These are phyloP conservation scores for Bathelium albidoporum DNA, from an alignment of 495 filamentous ascomycete species.

Conservation along the genomic window DNA sequence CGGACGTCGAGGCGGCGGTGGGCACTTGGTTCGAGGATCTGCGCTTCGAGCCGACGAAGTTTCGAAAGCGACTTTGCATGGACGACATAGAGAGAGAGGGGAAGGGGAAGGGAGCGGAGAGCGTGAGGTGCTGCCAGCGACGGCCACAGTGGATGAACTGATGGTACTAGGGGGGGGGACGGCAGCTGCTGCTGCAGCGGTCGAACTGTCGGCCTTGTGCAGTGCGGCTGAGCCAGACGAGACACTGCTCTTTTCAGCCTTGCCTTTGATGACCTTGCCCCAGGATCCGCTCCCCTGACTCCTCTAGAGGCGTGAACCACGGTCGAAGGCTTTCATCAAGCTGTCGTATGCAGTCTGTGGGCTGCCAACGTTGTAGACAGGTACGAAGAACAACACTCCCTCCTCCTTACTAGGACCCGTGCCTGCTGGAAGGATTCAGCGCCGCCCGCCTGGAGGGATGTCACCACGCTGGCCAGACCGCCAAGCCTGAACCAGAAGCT, in stretches of 20 bases:
- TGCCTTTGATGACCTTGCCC: neutral
- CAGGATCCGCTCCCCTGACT: neutral
- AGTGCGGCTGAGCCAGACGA: conserved; percentile 3
- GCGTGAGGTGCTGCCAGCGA: conserved; percentile 8
- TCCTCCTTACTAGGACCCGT: neutral
- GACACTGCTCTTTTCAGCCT: neutral
- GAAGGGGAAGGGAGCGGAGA: conserved; percentile 3
- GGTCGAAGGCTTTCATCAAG: neutral
- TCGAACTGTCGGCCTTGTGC: neutral
- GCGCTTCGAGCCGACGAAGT: conserved; percentile 29
- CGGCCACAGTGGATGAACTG: neutral
- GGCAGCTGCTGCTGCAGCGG: conserved; percentile 2
- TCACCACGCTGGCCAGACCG: neutral
- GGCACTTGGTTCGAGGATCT: conserved; percentile 28
- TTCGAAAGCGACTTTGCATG: conserved; percentile 29
- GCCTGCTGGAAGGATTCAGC: neutral
- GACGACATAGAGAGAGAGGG: conserved; percentile 20
- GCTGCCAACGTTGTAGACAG: neutral
- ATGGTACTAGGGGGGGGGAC: neutral
- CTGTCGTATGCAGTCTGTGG: neutral
- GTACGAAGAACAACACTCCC: neutral
- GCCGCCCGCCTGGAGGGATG: neutral
- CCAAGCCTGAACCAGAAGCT: neutral
- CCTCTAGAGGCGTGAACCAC: neutral
- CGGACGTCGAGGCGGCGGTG: conserved; percentile 17